Base-by-base conservation (phyloP, 2,329 filamentous ascomycete species). In the Biscogniauxia marginata region DNA sequence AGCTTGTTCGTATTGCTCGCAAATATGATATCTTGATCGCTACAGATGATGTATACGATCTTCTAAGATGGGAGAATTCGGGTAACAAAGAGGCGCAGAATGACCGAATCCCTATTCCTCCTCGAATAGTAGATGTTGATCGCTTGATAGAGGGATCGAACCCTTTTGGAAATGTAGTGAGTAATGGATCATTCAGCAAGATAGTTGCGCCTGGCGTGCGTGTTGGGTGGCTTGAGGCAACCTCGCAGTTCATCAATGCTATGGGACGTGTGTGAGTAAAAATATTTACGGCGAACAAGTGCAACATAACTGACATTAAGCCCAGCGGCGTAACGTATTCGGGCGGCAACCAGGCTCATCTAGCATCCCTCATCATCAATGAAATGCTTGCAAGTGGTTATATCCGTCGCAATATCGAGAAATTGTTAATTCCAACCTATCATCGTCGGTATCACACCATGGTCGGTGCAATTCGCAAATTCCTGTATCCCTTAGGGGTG, bases 1-100 rank as follows among this genome's bases (percentile, higher is more conserved):
- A 79, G 23, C 73, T 90, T 1, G 79, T 90, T 9, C 72, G 74
- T 11, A 65, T 90, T 9, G 88, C 87, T 1, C 75, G 86, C 45
- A 76, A 84, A 49, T 85, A 79, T 63, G 86, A 90, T 67, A 85
- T 85, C 2, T 73, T 90, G 18, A 70, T 90, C 46, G 76, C 90
- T 6, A 80, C 82, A 2, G 87, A 91, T 68, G 88, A 91, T 70
- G 87, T 90, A 0, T 91, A 91, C 64, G 87, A 91, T 67, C 82
- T 86, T 60, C 74, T 91, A 8, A 79, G 84, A 64, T 90, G 86
- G 86, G 16, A 20, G 2, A 18, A 34, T 9, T 11, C 34, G 18
- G 49, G 39, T 9, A 44, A 21, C 4, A 21, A 9, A 21, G 47
- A 4, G 13, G 47, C 21, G 22, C 9, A 7, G 9, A 18, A 46